Evolutionary conservation across 805 yeast genomes (phyloP), one percentile per base, ranked within the genome.

Genomic region (Novakomyces olei): DNA sequence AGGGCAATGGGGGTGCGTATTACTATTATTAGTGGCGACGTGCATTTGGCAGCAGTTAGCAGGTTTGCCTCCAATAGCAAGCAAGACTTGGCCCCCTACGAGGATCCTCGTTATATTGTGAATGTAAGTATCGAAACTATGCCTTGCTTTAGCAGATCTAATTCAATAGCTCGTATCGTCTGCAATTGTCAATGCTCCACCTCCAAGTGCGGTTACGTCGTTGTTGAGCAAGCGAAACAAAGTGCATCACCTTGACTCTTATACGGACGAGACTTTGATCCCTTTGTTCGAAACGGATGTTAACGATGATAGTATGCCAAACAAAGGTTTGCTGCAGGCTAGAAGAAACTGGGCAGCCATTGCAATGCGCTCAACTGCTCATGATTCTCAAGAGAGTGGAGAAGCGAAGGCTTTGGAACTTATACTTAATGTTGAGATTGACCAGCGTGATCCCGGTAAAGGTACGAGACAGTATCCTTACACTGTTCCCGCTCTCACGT

Each of bases 141-240:
- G n/a, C n/a, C n/a, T 39, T 15, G 38, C 38, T 41, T 37, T 35
- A 26, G 41, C 37, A 19, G 68, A n/a, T n/a, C n/a, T n/a, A n/a
- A n/a, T n/a, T n/a, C n/a, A n/a, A n/a, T n/a, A n/a, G n/a, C n/a
- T 88, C 28, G 73, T 80, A 29, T 71, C 88, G 5, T 78, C 93
- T 12, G 96, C 96, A 2, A 80, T 85, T 36, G 70, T 75, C 19
- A 85, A 85, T 50, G 70, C 88, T 0, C 93, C 98, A 8, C 96
- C 96, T 2, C 93, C 95, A 1, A 67, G 70, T 47, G 72, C 72
- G 5, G 76, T 85, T 75, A 12, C 25, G 25, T 22, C 25, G 25
- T 10, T 22, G 3, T 12, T 22, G 9, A 12, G 12, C 12, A 10
- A 12, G 12, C 25, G 25, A 10, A 22, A 22, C 12, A 22, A 22